These are phyloP conservation scores for Pythium graminicola DNA, from an alignment of 352 stramenopile species.

Conservation along the genomic window DNA sequence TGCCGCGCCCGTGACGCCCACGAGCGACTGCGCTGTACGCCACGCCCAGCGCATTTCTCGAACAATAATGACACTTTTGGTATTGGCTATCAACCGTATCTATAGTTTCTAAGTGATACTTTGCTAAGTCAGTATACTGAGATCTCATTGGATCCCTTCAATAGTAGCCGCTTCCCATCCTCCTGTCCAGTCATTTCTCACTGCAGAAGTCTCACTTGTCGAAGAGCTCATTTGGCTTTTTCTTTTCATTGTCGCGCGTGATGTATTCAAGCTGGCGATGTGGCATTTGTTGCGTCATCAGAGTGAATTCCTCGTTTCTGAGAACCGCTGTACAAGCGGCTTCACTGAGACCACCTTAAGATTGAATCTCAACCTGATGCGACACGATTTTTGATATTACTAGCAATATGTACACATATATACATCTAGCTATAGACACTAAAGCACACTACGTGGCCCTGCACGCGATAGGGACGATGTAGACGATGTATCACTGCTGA, in stretches of 20 bases:
- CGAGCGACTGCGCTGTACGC: conserved; percentile 21
- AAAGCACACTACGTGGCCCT: too few species aligned
- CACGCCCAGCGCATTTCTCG: not conserved
- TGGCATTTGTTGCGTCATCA: conserved; percentile 16
- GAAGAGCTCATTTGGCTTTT: too few species aligned
- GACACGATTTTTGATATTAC: too few species aligned
- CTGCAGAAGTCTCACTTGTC: too few species aligned
- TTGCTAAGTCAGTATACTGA: not conserved
- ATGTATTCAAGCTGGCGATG: conserved; percentile 73
- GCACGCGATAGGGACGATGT: too few species aligned
- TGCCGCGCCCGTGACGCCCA: conserved; percentile 18
- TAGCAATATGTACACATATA: too few species aligned
- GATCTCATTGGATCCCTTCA: not conserved
- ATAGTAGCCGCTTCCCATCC: conserved; percentile 2
- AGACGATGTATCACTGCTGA: too few species aligned
- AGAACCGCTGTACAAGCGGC: conserved; percentile 81
- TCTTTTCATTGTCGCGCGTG: conserved; percentile 28
- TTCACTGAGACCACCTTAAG: conserved; percentile 83
- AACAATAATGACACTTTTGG: not conserved
- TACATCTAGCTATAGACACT: too few species aligned
- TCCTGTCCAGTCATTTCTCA: conserved; percentile 19
- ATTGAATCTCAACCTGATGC: conserved; percentile 73
- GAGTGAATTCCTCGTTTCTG: conserved; percentile 91
- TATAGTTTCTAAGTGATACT: too few species aligned
- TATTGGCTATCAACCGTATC: too few species aligned